Percentiles rank a stretch among this genome's conserved stretches.
phyloP scores from a whole-genome alignment of 2,329 filamentous ascomycete genomes.

The Dryadomyces sulphureus region DNA sequence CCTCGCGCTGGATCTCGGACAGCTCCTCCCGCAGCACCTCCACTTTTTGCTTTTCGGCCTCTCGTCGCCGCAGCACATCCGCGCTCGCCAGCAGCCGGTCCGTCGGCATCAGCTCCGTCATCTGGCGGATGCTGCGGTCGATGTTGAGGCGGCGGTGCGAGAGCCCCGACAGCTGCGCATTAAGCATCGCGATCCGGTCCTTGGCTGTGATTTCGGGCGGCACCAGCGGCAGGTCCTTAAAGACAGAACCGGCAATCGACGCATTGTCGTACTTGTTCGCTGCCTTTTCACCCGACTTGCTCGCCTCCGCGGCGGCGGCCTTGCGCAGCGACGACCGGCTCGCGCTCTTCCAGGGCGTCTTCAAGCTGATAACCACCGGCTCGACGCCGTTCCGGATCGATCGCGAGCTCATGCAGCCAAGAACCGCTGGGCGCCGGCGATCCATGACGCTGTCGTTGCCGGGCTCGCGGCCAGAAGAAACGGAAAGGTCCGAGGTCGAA shows the following conservation, averaged over 20 bases:
- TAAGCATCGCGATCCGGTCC: conserved; percentile 52
- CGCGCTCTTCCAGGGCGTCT: conserved; percentile 17
- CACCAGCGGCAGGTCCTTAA: conserved; percentile 46
- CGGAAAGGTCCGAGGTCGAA: too few species aligned
- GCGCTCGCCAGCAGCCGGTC: conserved; percentile 53
- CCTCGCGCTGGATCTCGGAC: conserved; percentile 57
- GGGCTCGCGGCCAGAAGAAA: too few species aligned
- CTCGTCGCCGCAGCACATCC: conserved; percentile 42
- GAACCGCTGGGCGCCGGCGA: conserved; percentile 21
- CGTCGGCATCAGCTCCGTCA: conserved; percentile 63
- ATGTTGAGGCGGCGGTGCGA: conserved; percentile 57
- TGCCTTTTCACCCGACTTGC: too few species aligned
- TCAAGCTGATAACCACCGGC: conserved; percentile 21
- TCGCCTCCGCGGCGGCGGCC: conserved; percentile 7
- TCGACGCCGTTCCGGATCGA: conserved; percentile 5
- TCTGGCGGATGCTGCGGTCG: conserved; percentile 56
- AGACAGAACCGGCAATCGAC: conserved; percentile 18
- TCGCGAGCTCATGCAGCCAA: conserved; percentile 9
- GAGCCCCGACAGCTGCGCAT: conserved; percentile 50
- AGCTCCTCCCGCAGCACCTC: conserved; percentile 51
- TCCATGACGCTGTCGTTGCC: conserved; percentile 22
- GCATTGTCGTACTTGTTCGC: too few species aligned
- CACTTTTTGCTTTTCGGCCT: conserved; percentile 49
- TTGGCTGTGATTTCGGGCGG: conserved; percentile 43
- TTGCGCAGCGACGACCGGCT: conserved; percentile 6